phyloP scores from a whole-genome alignment of 169 alveolate genomes.

The Plasmodium coatneyi region DNA sequence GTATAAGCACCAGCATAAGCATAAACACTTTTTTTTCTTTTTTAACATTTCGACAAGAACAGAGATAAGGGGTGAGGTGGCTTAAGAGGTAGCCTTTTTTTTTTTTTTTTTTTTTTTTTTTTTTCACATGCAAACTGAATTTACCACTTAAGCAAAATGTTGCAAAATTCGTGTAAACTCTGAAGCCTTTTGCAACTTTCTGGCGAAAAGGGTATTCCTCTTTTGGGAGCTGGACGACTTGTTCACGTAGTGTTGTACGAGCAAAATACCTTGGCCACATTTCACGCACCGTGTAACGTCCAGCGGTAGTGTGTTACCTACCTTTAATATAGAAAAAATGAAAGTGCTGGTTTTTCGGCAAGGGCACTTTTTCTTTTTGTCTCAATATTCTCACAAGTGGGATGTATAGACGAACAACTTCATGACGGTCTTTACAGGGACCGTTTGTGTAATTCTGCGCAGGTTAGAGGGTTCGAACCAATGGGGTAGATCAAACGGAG shows the following conservation, averaged over 20 bases:
- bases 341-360: background rate
- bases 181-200: background rate
- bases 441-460: background rate
- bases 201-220: background rate
- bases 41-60: background rate
- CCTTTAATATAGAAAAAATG: background rate
- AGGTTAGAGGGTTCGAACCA: background rate
- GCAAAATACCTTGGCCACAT: background rate
- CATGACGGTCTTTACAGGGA: background rate
- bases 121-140: background rate
- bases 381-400: background rate
- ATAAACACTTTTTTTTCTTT: background rate
- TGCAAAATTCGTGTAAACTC: background rate
- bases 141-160: background rate
- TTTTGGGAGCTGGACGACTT: background rate
- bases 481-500: background rate
- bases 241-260: background rate
- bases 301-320: background rate
- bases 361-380: background rate
- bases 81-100: background rate
- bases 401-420: background rate
- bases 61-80: background rate
- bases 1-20: background rate
- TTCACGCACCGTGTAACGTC: too few relatives aligned
- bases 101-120: too few relatives aligned